Conservation (phyloP, 495 filamentous ascomycete species). For the Xylaria scruposa region DNA sequence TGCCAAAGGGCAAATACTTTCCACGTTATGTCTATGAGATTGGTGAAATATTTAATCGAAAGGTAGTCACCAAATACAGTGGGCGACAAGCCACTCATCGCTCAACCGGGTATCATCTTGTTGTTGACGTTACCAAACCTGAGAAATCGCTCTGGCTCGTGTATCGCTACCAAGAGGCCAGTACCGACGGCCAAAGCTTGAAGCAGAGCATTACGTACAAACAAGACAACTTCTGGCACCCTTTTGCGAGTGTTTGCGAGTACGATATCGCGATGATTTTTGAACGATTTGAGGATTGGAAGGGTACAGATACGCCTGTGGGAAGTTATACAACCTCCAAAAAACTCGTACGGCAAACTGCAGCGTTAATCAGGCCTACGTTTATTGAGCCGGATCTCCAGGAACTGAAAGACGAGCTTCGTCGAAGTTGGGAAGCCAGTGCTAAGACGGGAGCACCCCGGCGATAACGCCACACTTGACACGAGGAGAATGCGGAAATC, state of each 20-base stretch:
- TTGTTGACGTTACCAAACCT: constrained; percentile 25
- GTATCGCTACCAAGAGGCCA: constrained; percentile 22
- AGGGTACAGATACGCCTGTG: constrained; percentile 18
- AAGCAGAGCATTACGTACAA: constrained; percentile 27
- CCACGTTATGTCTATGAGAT: constrained; percentile 28
- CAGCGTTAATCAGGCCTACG: constrained; percentile 17
- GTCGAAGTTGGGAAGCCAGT: constrained; percentile 20
- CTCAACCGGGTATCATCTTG: constrained; percentile 26
- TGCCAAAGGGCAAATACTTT: constrained; percentile 25
- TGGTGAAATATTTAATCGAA: constrained; percentile 27
- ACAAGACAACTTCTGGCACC: constrained; percentile 25
- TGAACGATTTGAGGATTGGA: constrained; percentile 27
- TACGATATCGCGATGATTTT: constrained; percentile 29
- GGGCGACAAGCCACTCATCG: constrained; percentile 26
- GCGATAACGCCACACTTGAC: background rate
- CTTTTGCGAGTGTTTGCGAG: constrained; percentile 25
- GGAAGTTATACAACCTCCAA: constrained; percentile 20
- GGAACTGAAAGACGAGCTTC: constrained; percentile 24
- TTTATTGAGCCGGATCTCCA: constrained; percentile 24
- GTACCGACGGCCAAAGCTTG: constrained; percentile 10
- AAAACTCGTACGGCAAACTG: constrained; percentile 22
- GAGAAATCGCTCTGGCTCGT: constrained; percentile 29
- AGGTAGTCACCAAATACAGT: constrained; percentile 20
- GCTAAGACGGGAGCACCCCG: constrained; percentile 2
- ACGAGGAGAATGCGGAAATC: background rate